Evolutionary conservation across 306 rosid species (phyloP).

Genomic region (Sicyos baderoa): DNA sequence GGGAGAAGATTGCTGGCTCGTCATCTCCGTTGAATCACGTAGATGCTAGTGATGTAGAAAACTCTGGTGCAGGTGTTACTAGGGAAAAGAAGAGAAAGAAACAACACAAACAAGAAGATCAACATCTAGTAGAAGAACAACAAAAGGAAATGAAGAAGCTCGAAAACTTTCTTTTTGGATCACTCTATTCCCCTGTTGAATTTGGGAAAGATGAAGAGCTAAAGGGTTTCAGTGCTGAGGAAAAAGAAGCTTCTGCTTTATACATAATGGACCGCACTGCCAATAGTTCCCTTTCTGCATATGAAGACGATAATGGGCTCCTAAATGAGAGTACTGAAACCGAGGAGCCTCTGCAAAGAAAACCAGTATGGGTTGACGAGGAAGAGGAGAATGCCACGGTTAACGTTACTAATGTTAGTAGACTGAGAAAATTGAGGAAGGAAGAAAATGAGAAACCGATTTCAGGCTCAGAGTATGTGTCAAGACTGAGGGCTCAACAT

Average conservation of each 20-base stretch:
- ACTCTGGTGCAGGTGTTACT: conserved; percentile 21
- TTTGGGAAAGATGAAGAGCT: conserved; percentile 51
- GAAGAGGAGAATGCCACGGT: conserved; percentile 60
- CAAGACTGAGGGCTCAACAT: conserved; percentile 57
- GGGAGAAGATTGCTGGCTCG: conserved; percentile 28
- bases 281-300: conserved; percentile 27
- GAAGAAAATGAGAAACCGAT: conserved; percentile 50
- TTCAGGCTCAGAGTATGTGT: conserved; percentile 65
- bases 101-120: conserved; percentile 29
- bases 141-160: conserved; percentile 66
- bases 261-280: conserved; percentile 68
- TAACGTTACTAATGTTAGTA: conserved; percentile 53
- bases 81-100: conserved; percentile 53
- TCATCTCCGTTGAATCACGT: conserved; percentile 22
- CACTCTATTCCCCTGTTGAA: conserved; percentile 56
- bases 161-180: conserved; percentile 60
- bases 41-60: conserved; percentile 22
- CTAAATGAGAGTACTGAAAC: conserved; percentile 27
- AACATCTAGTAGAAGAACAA: conserved; percentile 34
- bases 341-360: conserved; percentile 39
- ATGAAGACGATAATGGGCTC: conserved; percentile 35
- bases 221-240: conserved; percentile 19
- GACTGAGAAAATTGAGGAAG: conserved; percentile 80
- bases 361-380: conserved; percentile 77
- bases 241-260: conserved; percentile 35